Evolutionary conservation across 2,329 filamentous ascomycete genomes (phyloP).

Genomic region (Fusarium acutatum): DNA sequence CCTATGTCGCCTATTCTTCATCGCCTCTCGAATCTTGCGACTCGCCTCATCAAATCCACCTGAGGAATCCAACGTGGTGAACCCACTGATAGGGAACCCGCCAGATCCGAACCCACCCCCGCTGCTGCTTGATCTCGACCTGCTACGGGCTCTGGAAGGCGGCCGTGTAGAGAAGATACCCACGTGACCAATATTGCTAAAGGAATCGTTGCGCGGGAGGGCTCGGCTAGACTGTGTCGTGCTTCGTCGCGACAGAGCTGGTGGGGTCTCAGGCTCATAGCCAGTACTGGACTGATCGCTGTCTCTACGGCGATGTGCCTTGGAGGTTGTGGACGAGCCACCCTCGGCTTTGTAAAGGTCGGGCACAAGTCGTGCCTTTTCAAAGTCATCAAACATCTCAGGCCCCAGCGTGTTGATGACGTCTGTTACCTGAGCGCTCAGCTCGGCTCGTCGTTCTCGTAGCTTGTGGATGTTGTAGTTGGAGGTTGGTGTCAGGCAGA

Average conservation of each 20-base stretch:
- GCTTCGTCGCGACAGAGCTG: slow-evolving; percentile 55
- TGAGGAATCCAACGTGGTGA: slow-evolving; percentile 73
- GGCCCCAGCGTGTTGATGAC: slow-evolving; percentile 95
- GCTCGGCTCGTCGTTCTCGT: slow-evolving; percentile 73
- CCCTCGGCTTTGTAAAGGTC: slow-evolving; percentile 57
- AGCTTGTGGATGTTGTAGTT: slow-evolving; percentile 85
- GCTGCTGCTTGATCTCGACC: slow-evolving; percentile 75
- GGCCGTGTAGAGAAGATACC: slow-evolving; percentile 91
- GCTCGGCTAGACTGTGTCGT: slow-evolving; percentile 63
- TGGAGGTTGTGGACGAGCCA: slow-evolving; percentile 35
- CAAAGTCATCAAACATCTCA: slow-evolving; percentile 97
- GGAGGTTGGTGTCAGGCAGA: slow-evolving; percentile 85
- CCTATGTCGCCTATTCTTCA: slow-evolving; percentile 71
- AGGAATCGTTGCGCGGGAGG: slow-evolving; percentile 88
- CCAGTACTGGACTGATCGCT: slow-evolving; percentile 58
- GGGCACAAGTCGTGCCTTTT: slow-evolving; percentile 74
- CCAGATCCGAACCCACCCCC: slow-evolving; percentile 68
- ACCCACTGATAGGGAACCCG: slow-evolving; percentile 73
- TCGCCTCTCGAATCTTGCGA: slow-evolving; percentile 83
- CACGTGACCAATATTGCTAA: slow-evolving; percentile 86
- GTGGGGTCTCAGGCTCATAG: slow-evolving; percentile 51
- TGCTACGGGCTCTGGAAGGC: slow-evolving; percentile 77
- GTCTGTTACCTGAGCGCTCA: slow-evolving; percentile 85
- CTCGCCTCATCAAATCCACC: slow-evolving; percentile 84
- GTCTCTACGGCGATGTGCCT: slow-evolving; percentile 51